Evolutionary conservation across 192 early-diverging fungal genomes (phyloP).

Genomic region (Entomortierella beljakovae): DNA sequence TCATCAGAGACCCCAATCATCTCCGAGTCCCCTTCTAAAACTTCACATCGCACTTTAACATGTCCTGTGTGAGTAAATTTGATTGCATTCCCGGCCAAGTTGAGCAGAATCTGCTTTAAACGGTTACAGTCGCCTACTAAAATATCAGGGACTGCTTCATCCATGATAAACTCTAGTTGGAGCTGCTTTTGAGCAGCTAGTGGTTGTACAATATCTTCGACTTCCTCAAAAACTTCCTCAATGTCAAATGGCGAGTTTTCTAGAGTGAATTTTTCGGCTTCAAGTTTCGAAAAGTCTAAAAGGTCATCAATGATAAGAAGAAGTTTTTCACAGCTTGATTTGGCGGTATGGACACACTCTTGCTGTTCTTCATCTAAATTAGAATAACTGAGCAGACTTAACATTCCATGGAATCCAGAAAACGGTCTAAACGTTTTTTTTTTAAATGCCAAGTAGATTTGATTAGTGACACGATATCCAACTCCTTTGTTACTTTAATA

Average conservation of each 20-base stretch:
- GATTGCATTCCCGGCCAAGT: constrained; percentile 74
- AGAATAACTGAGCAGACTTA: constrained; percentile 61
- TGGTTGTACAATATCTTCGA: constrained; percentile 66
- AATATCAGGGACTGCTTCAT: constrained; percentile 62
- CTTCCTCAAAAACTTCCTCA: constrained; percentile 68
- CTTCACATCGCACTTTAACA: constrained; percentile 60
- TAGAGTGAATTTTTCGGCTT: constrained; percentile 66
- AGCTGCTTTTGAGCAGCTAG: constrained; percentile 65
- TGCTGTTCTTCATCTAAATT: constrained; percentile 59
- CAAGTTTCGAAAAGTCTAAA: constrained; percentile 67
- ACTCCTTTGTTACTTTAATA: background rate
- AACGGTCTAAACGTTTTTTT: constrained; percentile 36
- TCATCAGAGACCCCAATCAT: constrained; percentile 18
- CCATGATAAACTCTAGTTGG: constrained; percentile 63
- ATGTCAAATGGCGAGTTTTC: constrained; percentile 64
- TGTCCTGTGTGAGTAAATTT: constrained; percentile 75
- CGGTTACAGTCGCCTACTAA: constrained; percentile 67
- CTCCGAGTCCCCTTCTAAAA: constrained; percentile 48
- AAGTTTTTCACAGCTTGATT: constrained; percentile 62
- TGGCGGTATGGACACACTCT: constrained; percentile 62
- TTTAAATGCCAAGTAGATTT: no score
- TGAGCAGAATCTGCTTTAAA: constrained; percentile 69
- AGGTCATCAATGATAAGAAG: constrained; percentile 60
- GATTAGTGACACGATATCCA: no score
- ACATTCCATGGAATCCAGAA: constrained; percentile 66